These are phyloP conservation scores for fission yeast (Schizosaccharomyces pombe) DNA, from an alignment of 805 yeast genomes.

Conservation along the genomic window DNA sequence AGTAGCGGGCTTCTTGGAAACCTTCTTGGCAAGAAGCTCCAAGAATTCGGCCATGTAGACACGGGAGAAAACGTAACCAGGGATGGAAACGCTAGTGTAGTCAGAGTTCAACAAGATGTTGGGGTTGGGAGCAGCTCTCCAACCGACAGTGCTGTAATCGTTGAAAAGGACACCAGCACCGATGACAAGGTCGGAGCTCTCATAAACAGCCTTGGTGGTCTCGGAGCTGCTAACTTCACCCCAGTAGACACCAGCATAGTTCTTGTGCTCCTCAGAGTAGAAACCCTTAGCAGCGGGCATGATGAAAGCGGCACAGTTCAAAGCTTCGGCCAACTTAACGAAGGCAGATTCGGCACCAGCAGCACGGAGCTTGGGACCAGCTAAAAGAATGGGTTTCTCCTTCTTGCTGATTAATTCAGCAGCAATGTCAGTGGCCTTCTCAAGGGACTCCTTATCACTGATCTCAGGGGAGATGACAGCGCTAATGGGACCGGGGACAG, in stretches of 20 bases:
- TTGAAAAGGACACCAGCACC: conserved; percentile 5
- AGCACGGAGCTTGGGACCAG: conserved; percentile 47
- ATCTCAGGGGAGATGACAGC: neutral
- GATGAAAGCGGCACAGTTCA: neutral
- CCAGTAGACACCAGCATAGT: conserved; percentile 6
- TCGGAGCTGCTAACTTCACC: conserved; percentile 5
- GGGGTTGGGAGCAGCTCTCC: conserved; percentile 3
- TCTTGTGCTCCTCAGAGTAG: neutral
- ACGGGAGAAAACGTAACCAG: conserved; percentile 1
- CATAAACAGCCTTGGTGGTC: conserved; percentile 1
- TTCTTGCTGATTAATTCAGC: neutral
- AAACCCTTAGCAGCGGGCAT: neutral
- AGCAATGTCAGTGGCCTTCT: neutral
- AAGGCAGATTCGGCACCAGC: conserved; percentile 21
- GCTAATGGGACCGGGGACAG: neutral
- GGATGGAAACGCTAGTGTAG: neutral
- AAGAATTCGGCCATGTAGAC: conserved; percentile 1
- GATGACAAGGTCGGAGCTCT: conserved; percentile 4
- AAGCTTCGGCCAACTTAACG: neutral
- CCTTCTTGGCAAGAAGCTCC: neutral
- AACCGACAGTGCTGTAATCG: conserved; percentile 6
- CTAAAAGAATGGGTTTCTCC: conserved; percentile 25
- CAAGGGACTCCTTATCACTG: neutral
- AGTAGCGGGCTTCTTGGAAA: neutral
- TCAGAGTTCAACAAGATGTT: neutral